Base-by-base conservation (phyloP, 306 rosid species). In the Sicyos baderoa region DNA sequence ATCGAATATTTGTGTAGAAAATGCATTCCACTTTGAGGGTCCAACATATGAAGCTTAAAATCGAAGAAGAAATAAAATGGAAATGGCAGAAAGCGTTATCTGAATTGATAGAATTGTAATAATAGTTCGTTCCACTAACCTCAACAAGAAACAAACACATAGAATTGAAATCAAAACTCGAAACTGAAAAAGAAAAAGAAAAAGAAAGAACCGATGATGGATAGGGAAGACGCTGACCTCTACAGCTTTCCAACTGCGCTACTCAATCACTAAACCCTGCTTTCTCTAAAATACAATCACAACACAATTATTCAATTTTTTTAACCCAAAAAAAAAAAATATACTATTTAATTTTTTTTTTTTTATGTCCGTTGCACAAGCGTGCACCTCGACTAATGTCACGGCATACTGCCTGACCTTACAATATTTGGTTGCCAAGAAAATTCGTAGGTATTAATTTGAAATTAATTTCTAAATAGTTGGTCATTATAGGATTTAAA, bases 221-320 rank as follows among this genome's bases (percentile, higher is more conserved):
- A 62, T 17, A 62, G 68, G 68, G 68, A 62, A 62, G 50, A 37
- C 50, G 68, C 27, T 40, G 27, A 62, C 68, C 68, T 62, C 2
- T 3, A 62, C 10, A 17, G 50, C 47, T 59, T 29, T 15, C 17
- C 21, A 42, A 27, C 6, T 27, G 65, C 27, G 68, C 68, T 37
- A 37, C 50, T 37, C 0, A 17, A 37, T 9, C 12, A 37, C 9
- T 62, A 40, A 62, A 18, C 68, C 50, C 51, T 62, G n/a, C 29
- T 37, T 45, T 11, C 49, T 45, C 2, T 29, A 1, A 29, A 29
- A 29, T 37, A 29, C 1, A 44, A 61, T 1, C 4, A 61, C 1
- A 61, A 9, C 48, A 7, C 25, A n/a, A 32, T 60, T 32, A 53
- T 0, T n/a, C n/a, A n/a, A n/a, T n/a, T n/a, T n/a, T n/a, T n/a